Evolutionary conservation across 805 yeast species (phyloP).

Genomic region (Wickerhamiella parazyma): DNA sequence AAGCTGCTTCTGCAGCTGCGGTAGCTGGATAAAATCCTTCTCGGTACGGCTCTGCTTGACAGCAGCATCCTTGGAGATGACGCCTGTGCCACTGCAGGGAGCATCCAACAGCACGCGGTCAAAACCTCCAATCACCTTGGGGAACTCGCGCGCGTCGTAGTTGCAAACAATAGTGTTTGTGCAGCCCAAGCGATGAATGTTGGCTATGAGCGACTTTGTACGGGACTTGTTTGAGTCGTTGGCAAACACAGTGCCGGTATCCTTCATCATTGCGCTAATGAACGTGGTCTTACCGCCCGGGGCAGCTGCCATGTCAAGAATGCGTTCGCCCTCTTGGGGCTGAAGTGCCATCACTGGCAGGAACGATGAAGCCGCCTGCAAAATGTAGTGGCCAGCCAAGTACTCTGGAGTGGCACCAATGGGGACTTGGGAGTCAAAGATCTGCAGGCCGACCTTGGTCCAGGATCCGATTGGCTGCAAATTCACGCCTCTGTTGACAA

Average conservation of each 20-base stretch:
- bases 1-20: slow-evolving; percentile 91
- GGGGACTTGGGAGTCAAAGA: slow-evolving; percentile 98
- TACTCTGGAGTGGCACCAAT: slow-evolving; percentile 99
- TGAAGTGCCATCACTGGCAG: slow-evolving; percentile 94
- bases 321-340: slow-evolving; percentile 94
- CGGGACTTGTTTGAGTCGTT: slow-evolving; percentile 94
- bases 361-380: slow-evolving; percentile 97
- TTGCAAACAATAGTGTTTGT: slow-evolving; percentile 92
- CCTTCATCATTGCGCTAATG: slow-evolving; percentile 90
- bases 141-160: slow-evolving; percentile 97
- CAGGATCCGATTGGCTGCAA: slow-evolving; percentile 93
- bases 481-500: slow-evolving; percentile 93
- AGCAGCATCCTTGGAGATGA: slow-evolving; percentile 90
- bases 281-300: slow-evolving; percentile 99
- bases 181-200: slow-evolving; percentile 93
- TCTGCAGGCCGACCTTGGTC: slow-evolving; percentile 96
- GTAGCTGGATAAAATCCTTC: slow-evolving; percentile 91
- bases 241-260: slow-evolving; percentile 94
- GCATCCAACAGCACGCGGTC: slow-evolving; percentile 93
- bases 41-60: slow-evolving; percentile 90
- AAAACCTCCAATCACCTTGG: slow-evolving; percentile 95
- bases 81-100: slow-evolving; percentile 99
- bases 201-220: slow-evolving; percentile 91
- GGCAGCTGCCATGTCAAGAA: slow-evolving; percentile 98
- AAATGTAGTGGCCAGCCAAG: slow-evolving; percentile 90